These are phyloP conservation scores for Phlegmacium glaucopus DNA, from an alignment of 768 basidiomycete species.

Conservation along the genomic window DNA sequence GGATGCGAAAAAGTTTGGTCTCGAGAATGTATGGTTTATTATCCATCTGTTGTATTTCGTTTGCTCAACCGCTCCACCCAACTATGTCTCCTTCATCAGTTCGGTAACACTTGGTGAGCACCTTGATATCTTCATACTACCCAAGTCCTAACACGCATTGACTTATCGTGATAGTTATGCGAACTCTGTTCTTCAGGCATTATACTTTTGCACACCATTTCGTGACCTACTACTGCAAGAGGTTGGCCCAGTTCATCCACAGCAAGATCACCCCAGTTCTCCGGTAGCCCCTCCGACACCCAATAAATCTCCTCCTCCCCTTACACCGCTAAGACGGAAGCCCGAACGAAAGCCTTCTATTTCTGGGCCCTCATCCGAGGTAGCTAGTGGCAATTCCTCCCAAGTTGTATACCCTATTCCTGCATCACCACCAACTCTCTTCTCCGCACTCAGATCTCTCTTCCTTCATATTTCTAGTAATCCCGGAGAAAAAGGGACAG, in stretches of 20 bases:
- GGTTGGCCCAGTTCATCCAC: constrained; percentile 46
- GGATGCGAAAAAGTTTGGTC: constrained; percentile 88
- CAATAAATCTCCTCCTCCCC: constrained; percentile 28
- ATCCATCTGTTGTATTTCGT: neutral
- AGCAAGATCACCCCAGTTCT: constrained; percentile 19
- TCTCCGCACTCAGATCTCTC: constrained; percentile 91
- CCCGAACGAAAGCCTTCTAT: constrained; percentile 49
- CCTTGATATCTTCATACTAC: neutral
- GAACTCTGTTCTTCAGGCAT: constrained; percentile 96
- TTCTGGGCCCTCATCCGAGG: constrained; percentile 20
- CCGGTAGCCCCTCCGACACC: constrained; percentile 18
- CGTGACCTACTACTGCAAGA: constrained; percentile 83
- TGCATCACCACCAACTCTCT: constrained; percentile 67
- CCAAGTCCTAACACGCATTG: constrained; percentile 3
- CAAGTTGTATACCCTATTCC: constrained; percentile 42
- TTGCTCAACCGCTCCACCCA: constrained; percentile 4
- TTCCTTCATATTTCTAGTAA: constrained; percentile 81
- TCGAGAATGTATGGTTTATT: constrained; percentile 83
- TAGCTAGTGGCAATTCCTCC: constrained; percentile 25
- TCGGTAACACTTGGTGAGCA: constrained; percentile 91
- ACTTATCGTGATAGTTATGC: constrained; percentile 67
- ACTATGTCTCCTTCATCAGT: constrained; percentile 50
- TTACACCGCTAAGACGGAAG: constrained; percentile 48
- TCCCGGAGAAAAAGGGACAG: constrained; percentile 75
- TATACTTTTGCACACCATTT: constrained; percentile 95